phyloP scores from a whole-genome alignment of 2,329 filamentous ascomycete genomes.

The Cylindrodendrum hubeiense region DNA sequence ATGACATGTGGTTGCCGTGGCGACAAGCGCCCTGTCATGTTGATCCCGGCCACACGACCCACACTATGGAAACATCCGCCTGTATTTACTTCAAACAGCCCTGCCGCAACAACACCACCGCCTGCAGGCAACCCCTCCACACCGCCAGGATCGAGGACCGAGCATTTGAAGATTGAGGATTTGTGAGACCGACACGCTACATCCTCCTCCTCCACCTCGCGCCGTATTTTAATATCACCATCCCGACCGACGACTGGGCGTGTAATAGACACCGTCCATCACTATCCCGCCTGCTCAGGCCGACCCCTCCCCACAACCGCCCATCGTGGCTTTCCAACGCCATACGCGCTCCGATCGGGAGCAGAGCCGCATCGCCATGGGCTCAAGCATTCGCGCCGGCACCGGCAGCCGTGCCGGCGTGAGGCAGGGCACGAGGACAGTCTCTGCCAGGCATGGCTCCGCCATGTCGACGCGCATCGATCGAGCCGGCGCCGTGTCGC shows the following conservation, averaged over 20 bases:
- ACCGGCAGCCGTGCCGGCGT: constrained; percentile 42
- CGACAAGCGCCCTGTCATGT: constrained; percentile 35
- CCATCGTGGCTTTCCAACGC: constrained; percentile 52
- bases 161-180: constrained; percentile 25
- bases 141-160: constrained; percentile 27
- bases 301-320: constrained; percentile 31
- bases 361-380: constrained; percentile 50
- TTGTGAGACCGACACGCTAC: constrained; percentile 9
- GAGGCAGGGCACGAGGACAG: constrained; percentile 39
- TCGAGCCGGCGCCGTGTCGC: constrained; percentile 69
- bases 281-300: constrained; percentile 19
- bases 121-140: constrained; percentile 41
- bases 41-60: constrained; percentile 26
- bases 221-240: neutral
- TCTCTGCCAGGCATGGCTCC: constrained; percentile 42
- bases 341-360: constrained; percentile 54
- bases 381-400: constrained; percentile 46
- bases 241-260: neutral
- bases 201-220: neutral
- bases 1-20: constrained; percentile 36
- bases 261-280: neutral
- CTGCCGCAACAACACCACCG: constrained; percentile 25
- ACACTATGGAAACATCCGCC: constrained; percentile 27
- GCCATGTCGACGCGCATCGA: constrained; percentile 37
- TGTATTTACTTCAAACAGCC: constrained; percentile 41